Evolutionary conservation across 106 monocot species (phyloP).

Genomic region (Phalaenopsis equestris): DNA sequence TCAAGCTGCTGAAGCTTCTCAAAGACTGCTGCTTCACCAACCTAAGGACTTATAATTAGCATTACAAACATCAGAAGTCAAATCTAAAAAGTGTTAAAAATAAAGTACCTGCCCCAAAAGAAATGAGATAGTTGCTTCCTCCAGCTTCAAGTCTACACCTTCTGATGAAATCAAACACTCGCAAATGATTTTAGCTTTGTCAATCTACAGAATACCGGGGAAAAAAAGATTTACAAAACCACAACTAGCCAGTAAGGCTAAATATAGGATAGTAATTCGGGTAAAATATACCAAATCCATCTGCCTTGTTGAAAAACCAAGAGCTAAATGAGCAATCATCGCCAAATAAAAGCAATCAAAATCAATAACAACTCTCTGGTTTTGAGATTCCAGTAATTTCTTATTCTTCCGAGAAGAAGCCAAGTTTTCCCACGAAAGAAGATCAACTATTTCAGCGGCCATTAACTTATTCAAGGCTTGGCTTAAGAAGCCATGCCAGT

Average conservation of each 20-base stretch:
- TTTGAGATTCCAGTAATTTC: constrained; percentile 82
- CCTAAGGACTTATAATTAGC: constrained; percentile 34
- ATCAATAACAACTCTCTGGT: constrained; percentile 71
- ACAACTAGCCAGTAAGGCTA: neutral
- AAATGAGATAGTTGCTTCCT: constrained; percentile 73
- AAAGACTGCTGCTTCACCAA: constrained; percentile 28
- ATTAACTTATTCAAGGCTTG: constrained; percentile 67
- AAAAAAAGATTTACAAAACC: neutral
- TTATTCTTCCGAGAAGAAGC: constrained; percentile 75
- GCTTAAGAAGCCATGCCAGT: constrained; percentile 75
- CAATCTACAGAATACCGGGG: constrained; percentile 37
- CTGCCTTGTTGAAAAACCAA: constrained; percentile 81
- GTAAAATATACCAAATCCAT: constrained; percentile 58
- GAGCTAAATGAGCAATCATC: constrained; percentile 82
- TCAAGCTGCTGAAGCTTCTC: constrained; percentile 62
- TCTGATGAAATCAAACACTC: constrained; percentile 82
- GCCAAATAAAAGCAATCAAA: constrained; percentile 75
- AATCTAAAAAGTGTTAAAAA: neutral
- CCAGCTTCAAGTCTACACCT: constrained; percentile 69
- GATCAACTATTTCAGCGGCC: constrained; percentile 78
- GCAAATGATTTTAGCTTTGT: constrained; percentile 70
- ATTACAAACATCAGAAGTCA: constrained; percentile 9
- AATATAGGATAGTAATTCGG: neutral
- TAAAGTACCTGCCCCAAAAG: constrained; percentile 82
- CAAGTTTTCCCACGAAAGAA: constrained; percentile 76